Base-by-base conservation (phyloP, 2,329 filamentous ascomycete genomes). In the Coniochaeta ligniaria region DNA sequence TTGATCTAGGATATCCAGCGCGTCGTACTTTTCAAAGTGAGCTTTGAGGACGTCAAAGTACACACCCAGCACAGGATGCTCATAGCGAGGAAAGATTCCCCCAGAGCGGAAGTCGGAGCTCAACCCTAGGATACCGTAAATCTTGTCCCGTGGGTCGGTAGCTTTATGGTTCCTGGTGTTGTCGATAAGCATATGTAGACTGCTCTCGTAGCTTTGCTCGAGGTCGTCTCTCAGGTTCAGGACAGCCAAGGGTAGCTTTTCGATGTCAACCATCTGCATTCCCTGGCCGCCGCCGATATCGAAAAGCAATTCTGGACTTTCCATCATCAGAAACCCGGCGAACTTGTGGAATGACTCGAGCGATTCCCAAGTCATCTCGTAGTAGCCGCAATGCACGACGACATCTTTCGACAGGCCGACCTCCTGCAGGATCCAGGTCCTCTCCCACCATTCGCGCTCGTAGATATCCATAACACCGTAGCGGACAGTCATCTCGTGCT, bases 41-140 rank as follows among this genome's bases (percentile, higher is more conserved):
- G 47, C 47, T 17, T 63, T 35, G 52, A 65, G 63, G 20, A 63
- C 50, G 31, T 66, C 60, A n/a, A 66, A 59, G 36, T 63, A 66
- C 7, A 67, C 66, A 47, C 66, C 64, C 57, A 66, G 64, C 55
- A 65, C 31, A 8, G 47, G 47, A 28, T 6, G 47, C 9, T 52
- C 47, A 24, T 52, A 52, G 12, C 26, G 24, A 31, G 47, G 47
- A 17, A 14, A 17, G 47, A 52, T 52, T 9, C 47, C 47, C 17
- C 47, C 47, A 9, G 47, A 52, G 22, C 47, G 47, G 47, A 52
- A 52, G 47, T 52, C 47, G 22, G 47, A 28, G 26, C 24, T 52
- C 14, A 52, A 52, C 6, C 47, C 47, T n/a, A 52, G 47, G 12
- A 52, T 52, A 52, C 47, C 47, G 47, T 52, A 52, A 3, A 52